Base-by-base conservation (phyloP, 805 yeast genomes). In the Saturnispora besseyi region DNA sequence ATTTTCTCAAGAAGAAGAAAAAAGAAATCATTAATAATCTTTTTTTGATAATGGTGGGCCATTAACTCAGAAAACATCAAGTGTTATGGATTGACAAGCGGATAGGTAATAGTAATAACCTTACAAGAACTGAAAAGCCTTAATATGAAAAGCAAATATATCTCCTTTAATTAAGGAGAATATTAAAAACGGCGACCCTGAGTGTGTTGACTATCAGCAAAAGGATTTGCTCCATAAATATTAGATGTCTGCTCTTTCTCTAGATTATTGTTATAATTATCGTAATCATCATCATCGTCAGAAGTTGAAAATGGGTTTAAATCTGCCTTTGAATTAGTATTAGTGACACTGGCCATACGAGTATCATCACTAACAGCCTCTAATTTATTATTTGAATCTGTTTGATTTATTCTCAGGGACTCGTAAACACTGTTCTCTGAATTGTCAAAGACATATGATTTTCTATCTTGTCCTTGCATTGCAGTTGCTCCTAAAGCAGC, bases 401-500 rank as follows among this genome's bases (percentile, higher is more conserved):
- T 21, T 31, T 48, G 49, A 38, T 46, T 50, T 29, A 45, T 41
- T 3, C 51, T 52, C 18, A 41, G 30, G 30, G 51, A 45, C 24
- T 34, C 46, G 18, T 30, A 34, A 18, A 45, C 51, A 40, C 50
- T 51, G 15, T 22, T 28, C 10, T 44, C 50, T 3, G 48, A 21
- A 37, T 46, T 41, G 29, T 36, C 45, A 2, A 42, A n/a, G 12
- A 42, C 28, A 22, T 48, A 49, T 24, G 60, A 64, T 32, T 60
- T 56, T 50, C 68, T 58, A 49, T 77, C 81, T 57, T 78, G 82
- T 18, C 82, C 83, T 59, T 74, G 76, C 81, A 77, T 77, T 37
- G 82, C 82, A 26, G 81, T 74, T 3, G 83, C 84, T 31, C 89
- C 90, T 48, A 84, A 72, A 1, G 86, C 91, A 62, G 79, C 79